Conservation (phyloP, 768 basidiomycete species). For the Pholiota conissans region DNA sequence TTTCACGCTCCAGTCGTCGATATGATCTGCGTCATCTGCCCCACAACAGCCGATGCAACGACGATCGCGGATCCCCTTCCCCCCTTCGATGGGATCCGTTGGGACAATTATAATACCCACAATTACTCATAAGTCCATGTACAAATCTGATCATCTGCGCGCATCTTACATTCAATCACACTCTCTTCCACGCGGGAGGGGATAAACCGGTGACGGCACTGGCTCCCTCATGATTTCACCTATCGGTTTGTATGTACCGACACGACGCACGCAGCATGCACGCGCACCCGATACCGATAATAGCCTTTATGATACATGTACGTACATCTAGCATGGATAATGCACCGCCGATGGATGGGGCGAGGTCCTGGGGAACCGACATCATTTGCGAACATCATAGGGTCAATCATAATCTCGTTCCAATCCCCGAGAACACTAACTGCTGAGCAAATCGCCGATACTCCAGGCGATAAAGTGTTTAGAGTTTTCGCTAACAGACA, state of each 20-base stretch:
- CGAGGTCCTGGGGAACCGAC: too few species aligned
- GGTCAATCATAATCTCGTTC: not conserved
- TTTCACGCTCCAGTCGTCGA: not conserved
- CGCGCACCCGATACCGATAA: not conserved
- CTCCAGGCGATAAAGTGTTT: not conserved
- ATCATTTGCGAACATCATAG: too few species aligned
- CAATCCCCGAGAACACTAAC: not conserved
- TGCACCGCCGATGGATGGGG: not conserved
- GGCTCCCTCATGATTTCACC: too few species aligned
- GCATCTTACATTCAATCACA: slow-evolving; percentile 1
- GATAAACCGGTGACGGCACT: not conserved
- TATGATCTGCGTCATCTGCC: not conserved
- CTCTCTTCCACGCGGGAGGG: not conserved
- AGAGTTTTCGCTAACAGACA: not conserved
- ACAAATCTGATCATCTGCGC: slow-evolving; percentile 7
- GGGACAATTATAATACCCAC: too few species aligned
- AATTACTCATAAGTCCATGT: too few species aligned
- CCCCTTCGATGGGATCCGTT: too few species aligned
- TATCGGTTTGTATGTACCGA: too few species aligned
- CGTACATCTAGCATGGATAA: not conserved
- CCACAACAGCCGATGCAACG: slow-evolving; percentile 5
- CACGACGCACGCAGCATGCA: not conserved
- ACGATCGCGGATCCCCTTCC: slow-evolving; percentile 8
- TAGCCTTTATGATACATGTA: not conserved
- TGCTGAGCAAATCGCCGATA: not conserved